These are phyloP conservation scores for Penicillium sp. DNA, from an alignment of 2,329 filamentous ascomycete species.

Conservation along the genomic window DNA sequence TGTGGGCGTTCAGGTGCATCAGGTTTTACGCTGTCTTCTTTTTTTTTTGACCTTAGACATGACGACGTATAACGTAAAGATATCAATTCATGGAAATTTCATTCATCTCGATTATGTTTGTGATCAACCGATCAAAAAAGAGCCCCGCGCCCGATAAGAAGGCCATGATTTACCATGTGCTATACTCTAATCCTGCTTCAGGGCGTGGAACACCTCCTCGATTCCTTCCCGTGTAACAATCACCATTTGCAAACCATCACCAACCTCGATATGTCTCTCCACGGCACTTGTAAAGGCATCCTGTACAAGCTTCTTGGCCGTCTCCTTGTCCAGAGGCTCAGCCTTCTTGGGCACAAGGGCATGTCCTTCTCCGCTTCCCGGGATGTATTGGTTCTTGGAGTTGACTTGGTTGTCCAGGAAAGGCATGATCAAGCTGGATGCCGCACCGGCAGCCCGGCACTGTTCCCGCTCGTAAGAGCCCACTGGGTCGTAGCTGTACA, in stretches of 20 bases:
- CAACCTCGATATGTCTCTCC: conserved; percentile 98
- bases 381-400: conserved; percentile 97
- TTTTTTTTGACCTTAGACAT: conserved; percentile 20
- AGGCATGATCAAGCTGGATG: conserved; percentile 94
- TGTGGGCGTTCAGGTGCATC: conserved; percentile 33
- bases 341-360: conserved; percentile 62
- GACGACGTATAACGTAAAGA: conserved; percentile 24
- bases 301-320: conserved; percentile 84
- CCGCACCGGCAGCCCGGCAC: conserved; percentile 89
- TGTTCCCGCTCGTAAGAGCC: conserved; percentile 97
- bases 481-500: conserved; percentile 97
- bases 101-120: conserved; percentile 17
- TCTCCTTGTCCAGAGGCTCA: conserved; percentile 67
- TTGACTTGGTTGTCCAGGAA: conserved; percentile 99
- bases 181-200: conserved; percentile 79
- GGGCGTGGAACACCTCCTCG: conserved; percentile 74
- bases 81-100: conserved; percentile 13
- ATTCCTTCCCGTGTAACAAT: conserved; percentile 86
- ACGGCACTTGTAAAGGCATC: conserved; percentile 98
- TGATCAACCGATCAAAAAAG: conserved; percentile 3
- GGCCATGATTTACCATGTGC: conserved; percentile 17
- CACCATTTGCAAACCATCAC: conserved; percentile 93
- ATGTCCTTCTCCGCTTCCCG: conserved; percentile 80
- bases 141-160: conserved; percentile 1
- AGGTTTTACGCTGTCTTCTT: conserved; percentile 15